Evolutionary conservation across 805 yeast species (phyloP), one percentile per base, ranked within the genome.

Genomic region (Starmerella etchellsii): DNA sequence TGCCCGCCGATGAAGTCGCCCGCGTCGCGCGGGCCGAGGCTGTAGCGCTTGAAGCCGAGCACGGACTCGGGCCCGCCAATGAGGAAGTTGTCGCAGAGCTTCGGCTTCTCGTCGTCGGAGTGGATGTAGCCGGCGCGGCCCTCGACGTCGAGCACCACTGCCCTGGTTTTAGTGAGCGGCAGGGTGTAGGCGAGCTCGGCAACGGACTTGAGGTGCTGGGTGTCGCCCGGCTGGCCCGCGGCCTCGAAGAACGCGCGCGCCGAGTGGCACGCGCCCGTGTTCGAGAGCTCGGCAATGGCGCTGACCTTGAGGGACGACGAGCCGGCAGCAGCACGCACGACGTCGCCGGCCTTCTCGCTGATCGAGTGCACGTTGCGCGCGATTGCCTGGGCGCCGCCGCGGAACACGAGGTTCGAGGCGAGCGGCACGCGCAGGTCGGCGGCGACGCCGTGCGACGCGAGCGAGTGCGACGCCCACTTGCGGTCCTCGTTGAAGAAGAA

Each of bases 41-140:
- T 73, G 64, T 77, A 77, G 41, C 67, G 64, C 33, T 69, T 65
- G 54, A 77, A 81, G 1, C 87, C 83, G 48, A 76, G 66, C 28
- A 83, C 71, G 40, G 74, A 74, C 42, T 73, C 69, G 26, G 73
- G 68, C 0, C 94, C 94, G 16, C 94, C 91, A 36, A 80, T 65
- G 54, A 78, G 81, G 57, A 84, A 87, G 50, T 78, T 71, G 60
- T 88, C 97, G 48, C 76, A 67, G 23, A 78, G 59, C 50, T 78
- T 81, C 2, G 79, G 61, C 40, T 62, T 41, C 46, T 53, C 44
- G 31, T 36, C 44, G 31, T 30, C 37, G 18, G 32, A 23, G 31
- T 31, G 40, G 28, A 54, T 35, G 29, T 39, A 44, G n/a, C 58
- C 58, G 5, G 44, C 35, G 6, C 39, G 28, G 24, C 46, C 51